A percentile compares a stretch with the other conserved stretches of the same genome.
phyloP scores from a whole-genome alignment of 495 filamentous ascomycete species.

The Thozetella sp. region DNA sequence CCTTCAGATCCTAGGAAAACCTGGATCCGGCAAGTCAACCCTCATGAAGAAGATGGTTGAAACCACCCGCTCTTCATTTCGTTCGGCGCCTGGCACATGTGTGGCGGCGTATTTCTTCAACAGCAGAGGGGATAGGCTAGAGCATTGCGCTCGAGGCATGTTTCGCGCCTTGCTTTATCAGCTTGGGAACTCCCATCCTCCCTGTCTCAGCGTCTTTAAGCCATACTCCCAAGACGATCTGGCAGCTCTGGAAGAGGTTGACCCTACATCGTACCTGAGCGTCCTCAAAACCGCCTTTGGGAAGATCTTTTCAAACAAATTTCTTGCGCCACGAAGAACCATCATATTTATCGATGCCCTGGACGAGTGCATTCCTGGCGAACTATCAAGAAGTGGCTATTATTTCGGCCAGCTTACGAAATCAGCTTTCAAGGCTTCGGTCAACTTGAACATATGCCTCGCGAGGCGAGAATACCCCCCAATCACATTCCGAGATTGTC shows the following conservation, averaged over 20 bases:
- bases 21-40: not conserved
- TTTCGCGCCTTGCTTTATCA: conserved; percentile 32
- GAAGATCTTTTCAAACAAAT: not conserved
- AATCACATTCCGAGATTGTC: conserved; percentile 1
- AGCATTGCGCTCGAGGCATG: conserved; percentile 27
- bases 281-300: too few species aligned
- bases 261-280: too few species aligned
- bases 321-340: conserved; percentile 5
- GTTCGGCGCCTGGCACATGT: too few species aligned
- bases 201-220: not conserved
- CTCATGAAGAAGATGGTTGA: not conserved
- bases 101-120: conserved; percentile 39
- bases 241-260: too few species aligned
- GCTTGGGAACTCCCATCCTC: conserved; percentile 2
- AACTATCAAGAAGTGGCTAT: conserved; percentile 8
- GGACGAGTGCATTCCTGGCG: too few species aligned
- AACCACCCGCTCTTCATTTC: too few species aligned
- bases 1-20: not conserved
- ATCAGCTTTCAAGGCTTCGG: not conserved
- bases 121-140: conserved; percentile 30
- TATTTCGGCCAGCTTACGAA: not conserved
- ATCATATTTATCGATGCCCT: conserved; percentile 36
- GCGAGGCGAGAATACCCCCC: not conserved
- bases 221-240: not conserved
- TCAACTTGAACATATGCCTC: conserved; percentile 3